Base-by-base conservation (phyloP, 768 basidiomycete genomes). In the Naganishia kalamii region DNA sequence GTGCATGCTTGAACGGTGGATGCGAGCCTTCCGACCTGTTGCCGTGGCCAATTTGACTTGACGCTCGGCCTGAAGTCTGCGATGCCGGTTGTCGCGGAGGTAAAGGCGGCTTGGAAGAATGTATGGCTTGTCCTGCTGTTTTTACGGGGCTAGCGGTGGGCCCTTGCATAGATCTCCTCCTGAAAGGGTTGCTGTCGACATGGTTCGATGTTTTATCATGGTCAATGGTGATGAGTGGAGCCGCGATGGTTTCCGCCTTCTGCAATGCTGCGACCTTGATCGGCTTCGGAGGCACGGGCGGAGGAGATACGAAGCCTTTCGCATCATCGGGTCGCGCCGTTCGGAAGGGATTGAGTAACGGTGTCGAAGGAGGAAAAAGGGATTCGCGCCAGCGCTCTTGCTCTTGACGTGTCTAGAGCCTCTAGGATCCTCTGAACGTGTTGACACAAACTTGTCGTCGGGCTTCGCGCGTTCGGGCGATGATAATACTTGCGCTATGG, bases 111-210 rank as follows among this genome's bases (percentile, higher is more conserved):
- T 57, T 57, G 21, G 8, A 1, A 23, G 19, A 13, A 2, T 41
- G 8, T 17, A 23, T 41, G 8, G 35, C 6, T 17, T 57, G 35
- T 21, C 33, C 25, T 8, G 7, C 2, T 35, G 21, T 15, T 2
- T 40, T 40, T 5, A 12, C 21, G 4, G 35, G 21, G n/a, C 37
- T 23, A 8, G 27, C 21, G 3, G 54, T 2, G 23, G 27, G 8
- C 3, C 35, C 37, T 4, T 33, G 37, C 11, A 27, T 23, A 11
- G 54, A 41, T 21, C 54, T n/a, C 37, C 27, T 57, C 21, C 54
- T 37, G 23, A 57, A 57, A 1, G 54, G 54, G 27, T 57, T 57
- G 35, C 54, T 57, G 23, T 57, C 54, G 35, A 57, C 37, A 40
- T n/a, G 10, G 54, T 35, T 57, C 27, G 35, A 35, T 21, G 19